Conservation (phyloP, 2,329 filamentous ascomycete species). For the Xenoacremonium recifei region DNA sequence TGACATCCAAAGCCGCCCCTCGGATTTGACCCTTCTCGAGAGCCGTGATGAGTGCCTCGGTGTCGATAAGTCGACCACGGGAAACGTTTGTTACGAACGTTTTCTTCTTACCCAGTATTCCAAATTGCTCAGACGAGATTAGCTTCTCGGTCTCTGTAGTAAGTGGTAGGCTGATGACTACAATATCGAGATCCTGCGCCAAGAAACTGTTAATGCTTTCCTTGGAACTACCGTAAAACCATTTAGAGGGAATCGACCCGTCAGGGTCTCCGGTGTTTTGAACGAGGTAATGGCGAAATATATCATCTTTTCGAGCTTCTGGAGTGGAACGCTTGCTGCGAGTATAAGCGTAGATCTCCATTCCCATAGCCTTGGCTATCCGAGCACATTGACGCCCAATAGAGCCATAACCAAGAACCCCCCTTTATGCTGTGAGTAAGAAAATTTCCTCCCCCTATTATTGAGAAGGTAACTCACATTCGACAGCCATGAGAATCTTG, state of each 20-base stretch:
- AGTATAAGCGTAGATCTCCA: constrained; percentile 68
- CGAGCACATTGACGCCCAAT: constrained; percentile 44
- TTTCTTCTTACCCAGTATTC: constrained; percentile 35
- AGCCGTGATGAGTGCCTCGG: constrained; percentile 54
- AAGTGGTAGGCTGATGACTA: constrained; percentile 43
- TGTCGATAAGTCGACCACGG: constrained; percentile 45
- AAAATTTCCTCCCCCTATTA: too few species aligned
- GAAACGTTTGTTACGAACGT: constrained; percentile 67
- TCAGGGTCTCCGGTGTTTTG: constrained; percentile 56
- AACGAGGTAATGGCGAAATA: constrained; percentile 65
- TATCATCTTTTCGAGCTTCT: constrained; percentile 54
- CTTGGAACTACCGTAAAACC: constrained; percentile 38
- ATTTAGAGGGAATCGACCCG: constrained; percentile 38
- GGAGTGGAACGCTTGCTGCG: constrained; percentile 57
- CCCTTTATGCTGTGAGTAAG: constrained; percentile 24
- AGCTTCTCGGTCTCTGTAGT: constrained; percentile 35
- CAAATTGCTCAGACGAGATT: constrained; percentile 44
- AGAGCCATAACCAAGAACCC: constrained; percentile 44
- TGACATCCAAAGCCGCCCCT: constrained; percentile 69
- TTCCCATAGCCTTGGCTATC: constrained; percentile 59
- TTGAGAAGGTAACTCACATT: constrained; percentile 26
- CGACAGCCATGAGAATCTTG: constrained; percentile 34
- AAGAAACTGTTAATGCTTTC: constrained; percentile 41
- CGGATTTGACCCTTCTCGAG: constrained; percentile 39
- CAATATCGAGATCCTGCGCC: constrained; percentile 39